A percentile compares a stretch with the other conserved stretches of the same genome.
Conservation (phyloP, 768 basidiomycete genomes). For the Arthromyces matolae region DNA sequence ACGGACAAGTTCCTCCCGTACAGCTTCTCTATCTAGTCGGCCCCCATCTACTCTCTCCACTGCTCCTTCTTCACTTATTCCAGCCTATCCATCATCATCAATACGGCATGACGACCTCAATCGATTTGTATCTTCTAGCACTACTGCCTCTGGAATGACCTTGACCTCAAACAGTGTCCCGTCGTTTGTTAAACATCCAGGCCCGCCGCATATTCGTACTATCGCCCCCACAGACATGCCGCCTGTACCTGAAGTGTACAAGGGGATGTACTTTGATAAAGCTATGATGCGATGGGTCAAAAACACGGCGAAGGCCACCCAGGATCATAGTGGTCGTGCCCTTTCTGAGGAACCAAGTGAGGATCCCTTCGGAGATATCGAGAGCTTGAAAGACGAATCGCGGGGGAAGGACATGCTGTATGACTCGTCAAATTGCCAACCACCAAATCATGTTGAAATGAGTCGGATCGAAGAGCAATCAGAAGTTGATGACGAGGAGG, state of each 20-base stretch:
- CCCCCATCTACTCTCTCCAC: constrained; percentile 16
- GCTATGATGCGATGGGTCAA: constrained; percentile 85
- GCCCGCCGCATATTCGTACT: constrained; percentile 72
- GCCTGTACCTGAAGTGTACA: constrained; percentile 70
- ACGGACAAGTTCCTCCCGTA: constrained; percentile 18
- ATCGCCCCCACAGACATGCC: constrained; percentile 82
- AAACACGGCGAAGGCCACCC: constrained; percentile 37
- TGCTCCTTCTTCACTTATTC: constrained; percentile 26
- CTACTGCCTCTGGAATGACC: constrained; percentile 74
- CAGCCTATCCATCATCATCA: constrained; percentile 51
- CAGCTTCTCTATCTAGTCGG: constrained; percentile 26
- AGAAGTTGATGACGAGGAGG: constrained; percentile 61
- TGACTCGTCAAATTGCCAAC: constrained; percentile 14
- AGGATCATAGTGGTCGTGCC: constrained; percentile 26
- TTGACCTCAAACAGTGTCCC: constrained; percentile 67
- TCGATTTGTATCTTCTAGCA: constrained; percentile 89
- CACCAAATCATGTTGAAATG: constrained; percentile 32
- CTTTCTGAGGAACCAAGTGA: constrained; percentile 56
- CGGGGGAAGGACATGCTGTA: constrained; percentile 26
- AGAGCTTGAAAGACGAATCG: constrained; percentile 73
- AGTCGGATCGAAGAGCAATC: constrained; percentile 46
- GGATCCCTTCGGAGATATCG: constrained; percentile 91
- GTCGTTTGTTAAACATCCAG: constrained; percentile 82
- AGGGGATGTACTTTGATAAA: constrained; percentile 85
- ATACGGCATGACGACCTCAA: constrained; percentile 72